phyloP scores from a whole-genome alignment of 2,329 filamentous ascomycete species.

The Colletotrichum camelliae region DNA sequence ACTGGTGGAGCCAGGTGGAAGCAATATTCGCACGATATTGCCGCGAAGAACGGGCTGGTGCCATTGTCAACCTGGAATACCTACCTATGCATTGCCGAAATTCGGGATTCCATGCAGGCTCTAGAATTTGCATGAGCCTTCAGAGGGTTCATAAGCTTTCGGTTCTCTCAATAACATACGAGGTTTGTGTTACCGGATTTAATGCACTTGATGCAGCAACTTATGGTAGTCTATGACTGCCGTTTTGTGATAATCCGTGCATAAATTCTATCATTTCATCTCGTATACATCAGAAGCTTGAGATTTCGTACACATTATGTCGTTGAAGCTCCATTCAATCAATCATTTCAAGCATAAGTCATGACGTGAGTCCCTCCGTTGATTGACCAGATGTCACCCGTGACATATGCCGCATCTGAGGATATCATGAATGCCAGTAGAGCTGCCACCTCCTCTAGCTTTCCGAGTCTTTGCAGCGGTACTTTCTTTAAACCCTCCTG shows the following conservation, averaged over 20 bases:
- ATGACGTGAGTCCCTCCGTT: not conserved
- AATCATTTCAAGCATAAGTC: not conserved
- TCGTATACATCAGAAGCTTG: not conserved
- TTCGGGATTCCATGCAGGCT: not conserved
- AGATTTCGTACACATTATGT: not conserved
- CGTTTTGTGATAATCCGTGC: not conserved
- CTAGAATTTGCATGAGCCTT: not conserved
- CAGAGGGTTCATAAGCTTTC: not conserved
- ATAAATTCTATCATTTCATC: not conserved
- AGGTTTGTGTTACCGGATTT: accelerated
- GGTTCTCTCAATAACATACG: not conserved
- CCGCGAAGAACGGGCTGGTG: not conserved
- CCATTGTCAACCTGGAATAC: not conserved
- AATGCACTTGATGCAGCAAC: not conserved
- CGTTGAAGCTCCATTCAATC: not conserved
- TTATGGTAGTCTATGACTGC: not conserved
- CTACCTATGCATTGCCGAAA: not conserved
- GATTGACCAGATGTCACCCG: slow-evolving; percentile 3
- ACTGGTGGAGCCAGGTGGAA: not conserved
- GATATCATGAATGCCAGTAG: slow-evolving; percentile 1
- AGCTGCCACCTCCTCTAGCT: slow-evolving; percentile 1
- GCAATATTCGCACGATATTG: not conserved
- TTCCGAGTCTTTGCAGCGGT: not conserved
- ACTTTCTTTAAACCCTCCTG: not conserved
- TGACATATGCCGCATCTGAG: not conserved